A percentile compares a stretch with the other conserved stretches of the same genome.
Conservation (phyloP, 768 basidiomycete species). For the Lentinula sp. region DNA sequence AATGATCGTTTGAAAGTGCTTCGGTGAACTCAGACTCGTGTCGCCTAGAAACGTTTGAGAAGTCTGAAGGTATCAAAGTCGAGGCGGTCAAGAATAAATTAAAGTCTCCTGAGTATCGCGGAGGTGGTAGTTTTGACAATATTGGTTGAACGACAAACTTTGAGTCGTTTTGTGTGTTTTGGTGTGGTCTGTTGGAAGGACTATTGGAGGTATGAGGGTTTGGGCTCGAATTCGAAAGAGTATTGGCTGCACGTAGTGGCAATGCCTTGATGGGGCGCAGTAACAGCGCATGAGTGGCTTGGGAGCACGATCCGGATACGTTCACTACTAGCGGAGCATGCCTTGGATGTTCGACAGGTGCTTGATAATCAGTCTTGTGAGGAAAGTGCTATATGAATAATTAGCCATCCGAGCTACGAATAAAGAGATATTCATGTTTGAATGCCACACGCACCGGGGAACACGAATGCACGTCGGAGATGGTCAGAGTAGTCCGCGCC, state of each 20-base stretch:
- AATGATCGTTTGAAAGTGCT: neutral
- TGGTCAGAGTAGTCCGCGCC: neutral
- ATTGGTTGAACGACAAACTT: neutral
- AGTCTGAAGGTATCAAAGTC: neutral
- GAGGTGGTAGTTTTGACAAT: neutral
- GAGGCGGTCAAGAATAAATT: neutral
- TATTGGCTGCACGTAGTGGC: too few species aligned
- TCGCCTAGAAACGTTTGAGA: neutral
- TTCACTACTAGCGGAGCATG: too few species aligned
- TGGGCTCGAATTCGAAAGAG: too few species aligned
- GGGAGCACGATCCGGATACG: too few species aligned
- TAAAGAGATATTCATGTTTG: neutral
- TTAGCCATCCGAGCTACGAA: neutral
- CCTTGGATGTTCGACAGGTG: too few species aligned
- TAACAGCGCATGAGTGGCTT: too few species aligned
- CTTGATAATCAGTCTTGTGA: too few species aligned
- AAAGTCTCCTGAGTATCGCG: neutral
- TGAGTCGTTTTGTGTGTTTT: neutral
- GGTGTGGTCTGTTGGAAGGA: neutral
- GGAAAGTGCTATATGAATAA: too few species aligned
- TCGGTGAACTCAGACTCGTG: neutral
- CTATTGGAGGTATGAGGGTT: too few species aligned
- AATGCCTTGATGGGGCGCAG: too few species aligned
- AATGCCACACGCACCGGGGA: too few species aligned
- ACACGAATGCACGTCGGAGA: neutral